Evolutionary conservation across 1,284 basidiomycete species (phyloP).

Genomic region (Malassezia slooffiae): DNA sequence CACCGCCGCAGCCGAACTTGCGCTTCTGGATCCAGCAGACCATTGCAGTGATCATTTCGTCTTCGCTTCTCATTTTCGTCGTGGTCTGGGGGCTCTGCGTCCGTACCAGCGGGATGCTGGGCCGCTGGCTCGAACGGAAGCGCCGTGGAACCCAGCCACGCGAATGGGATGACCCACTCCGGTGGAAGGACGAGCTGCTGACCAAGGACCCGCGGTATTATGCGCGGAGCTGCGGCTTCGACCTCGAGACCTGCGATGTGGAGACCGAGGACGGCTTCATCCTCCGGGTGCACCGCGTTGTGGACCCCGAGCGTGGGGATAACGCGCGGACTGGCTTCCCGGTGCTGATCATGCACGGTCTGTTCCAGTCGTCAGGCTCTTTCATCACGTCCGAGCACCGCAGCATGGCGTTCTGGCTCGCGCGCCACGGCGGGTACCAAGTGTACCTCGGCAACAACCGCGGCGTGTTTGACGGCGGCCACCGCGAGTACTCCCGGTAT

Average conservation of each 20-base stretch:
- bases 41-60: conserved; percentile 51
- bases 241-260: conserved; percentile 54
- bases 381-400: conserved; percentile 58
- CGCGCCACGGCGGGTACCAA: conserved; percentile 53
- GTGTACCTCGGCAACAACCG: conserved; percentile 58
- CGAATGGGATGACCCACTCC: conserved; percentile 52
- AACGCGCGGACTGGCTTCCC: conserved; percentile 51
- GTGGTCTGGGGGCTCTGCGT: conserved; percentile 47
- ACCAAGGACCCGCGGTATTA: conserved; percentile 55
- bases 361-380: conserved; percentile 57
- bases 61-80: conserved; percentile 51
- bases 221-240: conserved; percentile 53
- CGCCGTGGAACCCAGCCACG: conserved; percentile 5
- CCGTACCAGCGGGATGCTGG: conserved; percentile 22
- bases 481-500: conserved; percentile 50
- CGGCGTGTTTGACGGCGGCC: conserved; percentile 57
- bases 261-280: conserved; percentile 56
- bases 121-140: conserved; percentile 9
- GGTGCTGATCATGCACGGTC: conserved; percentile 56
- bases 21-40: conserved; percentile 51
- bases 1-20: too few relatives aligned
- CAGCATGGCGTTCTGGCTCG: conserved; percentile 57
- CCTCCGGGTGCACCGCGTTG: conserved; percentile 52
- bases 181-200: conserved; percentile 51
- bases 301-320: conserved; percentile 48